Evolutionary conservation across 2,329 filamentous ascomycete species (phyloP).

Genomic region (Ophiocordyceps camponoti-saundersi): DNA sequence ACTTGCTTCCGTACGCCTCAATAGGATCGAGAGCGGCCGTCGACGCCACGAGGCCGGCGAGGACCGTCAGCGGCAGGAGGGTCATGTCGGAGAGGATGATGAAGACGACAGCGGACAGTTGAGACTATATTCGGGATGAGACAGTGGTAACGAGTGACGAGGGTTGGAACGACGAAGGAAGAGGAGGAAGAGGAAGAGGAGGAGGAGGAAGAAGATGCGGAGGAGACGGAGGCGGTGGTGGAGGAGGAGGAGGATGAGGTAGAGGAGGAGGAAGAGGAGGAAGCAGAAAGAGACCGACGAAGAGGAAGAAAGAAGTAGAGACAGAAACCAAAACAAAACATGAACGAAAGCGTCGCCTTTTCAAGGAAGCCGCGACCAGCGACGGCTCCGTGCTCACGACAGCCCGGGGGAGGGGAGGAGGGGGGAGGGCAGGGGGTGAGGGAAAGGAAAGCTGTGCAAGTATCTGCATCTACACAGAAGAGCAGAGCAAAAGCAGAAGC

Average conservation of each 20-base stretch:
- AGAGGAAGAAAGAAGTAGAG: neutral
- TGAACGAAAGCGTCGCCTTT: neutral
- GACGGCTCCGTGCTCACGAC: neutral
- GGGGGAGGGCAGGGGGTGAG: too few species aligned
- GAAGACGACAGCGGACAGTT: neutral
- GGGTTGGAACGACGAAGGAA: neutral
- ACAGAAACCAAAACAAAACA: neutral
- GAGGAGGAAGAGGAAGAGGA: neutral
- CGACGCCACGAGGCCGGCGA: constrained; percentile 16
- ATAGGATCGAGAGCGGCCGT: constrained; percentile 28
- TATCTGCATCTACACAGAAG: too few species aligned
- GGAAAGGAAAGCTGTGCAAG: too few species aligned
- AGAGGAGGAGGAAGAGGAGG: neutral
- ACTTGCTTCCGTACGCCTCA: constrained; percentile 55
- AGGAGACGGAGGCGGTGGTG: neutral
- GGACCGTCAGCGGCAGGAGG: constrained; percentile 11
- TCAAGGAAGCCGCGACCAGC: neutral
- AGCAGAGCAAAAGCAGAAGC: too few species aligned
- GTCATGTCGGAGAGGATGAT: neutral
- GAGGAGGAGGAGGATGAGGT: neutral
- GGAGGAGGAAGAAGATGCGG: neutral
- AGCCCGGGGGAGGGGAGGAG: too few species aligned
- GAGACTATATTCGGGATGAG: neutral
- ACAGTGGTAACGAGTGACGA: neutral
- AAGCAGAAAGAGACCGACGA: neutral